These are phyloP conservation scores for Alternaria sp. DNA, from an alignment of 2,329 filamentous ascomycete species.

Conservation along the genomic window DNA sequence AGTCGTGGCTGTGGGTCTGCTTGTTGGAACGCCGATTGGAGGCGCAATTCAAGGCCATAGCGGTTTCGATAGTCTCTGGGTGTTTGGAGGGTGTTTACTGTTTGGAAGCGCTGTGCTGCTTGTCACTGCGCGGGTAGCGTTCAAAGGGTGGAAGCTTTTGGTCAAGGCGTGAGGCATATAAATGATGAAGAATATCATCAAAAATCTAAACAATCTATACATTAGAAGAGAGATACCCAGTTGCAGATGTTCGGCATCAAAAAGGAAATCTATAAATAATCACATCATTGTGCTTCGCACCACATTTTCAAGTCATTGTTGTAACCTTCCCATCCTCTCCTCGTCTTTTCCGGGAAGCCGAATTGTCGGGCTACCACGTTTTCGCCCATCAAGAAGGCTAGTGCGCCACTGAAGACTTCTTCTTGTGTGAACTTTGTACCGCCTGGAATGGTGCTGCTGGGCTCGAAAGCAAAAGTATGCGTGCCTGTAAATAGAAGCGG, in stretches of 20 bases:
- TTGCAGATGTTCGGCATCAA: neutral
- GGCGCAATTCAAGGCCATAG: conserved; percentile 61
- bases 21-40: conserved; percentile 66
- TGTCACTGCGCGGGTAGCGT: conserved; percentile 28
- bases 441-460: conserved; percentile 8
- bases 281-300: conserved; percentile 14
- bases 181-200: neutral
- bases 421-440: conserved; percentile 32
- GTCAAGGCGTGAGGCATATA: conserved; percentile 30
- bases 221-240: neutral
- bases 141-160: conserved; percentile 37
- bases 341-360: conserved; percentile 21
- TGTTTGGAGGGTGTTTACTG: conserved; percentile 52
- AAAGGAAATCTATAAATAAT: neutral
- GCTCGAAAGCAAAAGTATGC: conserved; percentile 27
- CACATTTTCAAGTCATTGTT: conserved; percentile 25
- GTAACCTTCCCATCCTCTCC: conserved; percentile 18
- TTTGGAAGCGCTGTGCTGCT: conserved; percentile 31
- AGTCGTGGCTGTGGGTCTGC: conserved; percentile 58
- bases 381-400: conserved; percentile 25
- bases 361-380: conserved; percentile 16
- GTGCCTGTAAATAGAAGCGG: conserved; percentile 28
- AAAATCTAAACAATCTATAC: neutral
- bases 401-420: conserved; percentile 26
- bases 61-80: conserved; percentile 55